Conservation (phyloP, 2,329 filamentous ascomycete species). For the Trichoderma pleuroti region DNA sequence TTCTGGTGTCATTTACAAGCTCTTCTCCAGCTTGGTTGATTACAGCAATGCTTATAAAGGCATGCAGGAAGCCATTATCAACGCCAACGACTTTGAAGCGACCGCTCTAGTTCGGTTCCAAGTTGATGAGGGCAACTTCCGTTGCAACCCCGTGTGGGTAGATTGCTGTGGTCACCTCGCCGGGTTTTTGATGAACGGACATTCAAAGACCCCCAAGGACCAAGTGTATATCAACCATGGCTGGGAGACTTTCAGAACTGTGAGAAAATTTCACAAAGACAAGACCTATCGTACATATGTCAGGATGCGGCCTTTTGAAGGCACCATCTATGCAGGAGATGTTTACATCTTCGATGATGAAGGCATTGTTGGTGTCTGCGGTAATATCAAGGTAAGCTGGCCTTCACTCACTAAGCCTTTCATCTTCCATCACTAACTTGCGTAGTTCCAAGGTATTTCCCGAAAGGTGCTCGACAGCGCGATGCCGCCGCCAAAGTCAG, state of each 20-base stretch:
- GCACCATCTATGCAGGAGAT: slow-evolving; percentile 46
- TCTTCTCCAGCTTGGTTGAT: slow-evolving; percentile 18
- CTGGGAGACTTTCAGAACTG: slow-evolving; percentile 34
- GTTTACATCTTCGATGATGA: slow-evolving; percentile 54
- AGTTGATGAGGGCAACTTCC: slow-evolving; percentile 17
- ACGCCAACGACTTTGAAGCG: slow-evolving; percentile 3
- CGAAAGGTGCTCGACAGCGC: neutral
- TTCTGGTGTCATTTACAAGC: slow-evolving; percentile 20
- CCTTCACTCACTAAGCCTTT: neutral
- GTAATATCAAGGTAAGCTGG: slow-evolving; percentile 45
- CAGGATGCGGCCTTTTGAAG: slow-evolving; percentile 52
- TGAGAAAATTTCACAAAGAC: slow-evolving; percentile 5
- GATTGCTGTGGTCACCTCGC: slow-evolving; percentile 19
- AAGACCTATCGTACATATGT: slow-evolving; percentile 50
- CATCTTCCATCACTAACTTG: neutral
- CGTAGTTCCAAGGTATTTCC: slow-evolving; percentile 11
- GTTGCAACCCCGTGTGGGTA: slow-evolving; percentile 18
- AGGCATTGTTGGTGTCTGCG: slow-evolving; percentile 44
- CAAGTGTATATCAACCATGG: slow-evolving; percentile 56
- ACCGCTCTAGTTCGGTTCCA: slow-evolving; percentile 15
- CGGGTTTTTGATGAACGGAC: slow-evolving; percentile 55
- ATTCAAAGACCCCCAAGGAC: slow-evolving; percentile 37
- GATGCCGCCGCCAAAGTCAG: neutral
- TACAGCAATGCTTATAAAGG: slow-evolving; percentile 18
- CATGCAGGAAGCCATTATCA: slow-evolving; percentile 17